Percentiles rank a stretch among this genome's conserved stretches.
These are phyloP conservation scores for Blastocystis sp. DNA, from an alignment of 352 stramenopile genomes.

Conservation along the genomic window DNA sequence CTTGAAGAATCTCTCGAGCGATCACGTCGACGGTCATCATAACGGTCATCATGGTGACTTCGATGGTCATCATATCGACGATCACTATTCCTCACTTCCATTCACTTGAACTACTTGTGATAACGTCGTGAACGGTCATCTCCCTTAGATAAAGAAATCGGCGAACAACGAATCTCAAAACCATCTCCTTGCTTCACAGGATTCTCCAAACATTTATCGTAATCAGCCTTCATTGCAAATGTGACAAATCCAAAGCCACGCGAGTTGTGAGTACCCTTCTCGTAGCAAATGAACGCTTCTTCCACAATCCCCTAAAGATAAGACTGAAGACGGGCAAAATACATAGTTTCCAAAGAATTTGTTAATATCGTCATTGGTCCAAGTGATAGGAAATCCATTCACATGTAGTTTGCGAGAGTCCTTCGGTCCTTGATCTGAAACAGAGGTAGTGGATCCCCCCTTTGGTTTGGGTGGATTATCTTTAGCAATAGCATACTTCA, in stretches of 20 bases:
- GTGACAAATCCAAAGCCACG: constrained; percentile 49
- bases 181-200: not conserved
- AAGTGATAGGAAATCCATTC: constrained; percentile 10
- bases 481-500: constrained; percentile 5
- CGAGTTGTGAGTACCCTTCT: constrained; percentile 38
- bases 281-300: constrained; percentile 49
- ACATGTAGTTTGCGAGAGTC: constrained; percentile 30
- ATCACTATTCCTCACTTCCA: not conserved
- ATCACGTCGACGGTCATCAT: not conserved
- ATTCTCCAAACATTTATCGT: constrained; percentile 34
- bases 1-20: not conserved
- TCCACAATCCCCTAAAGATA: not conserved
- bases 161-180: not conserved
- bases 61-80: not conserved
- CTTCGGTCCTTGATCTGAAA: not conserved
- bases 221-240: constrained; percentile 25
- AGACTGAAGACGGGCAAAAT: no score
- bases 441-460: not conserved
- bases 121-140: constrained; percentile 13
- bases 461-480: not conserved
- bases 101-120: not conserved
- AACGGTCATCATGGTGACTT: not conserved
- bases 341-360: constrained; percentile 6
- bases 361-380: constrained; percentile 44
- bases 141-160: not conserved